A percentile compares a stretch with the other conserved stretches of the same genome.
Conservation (phyloP, 1,284 basidiomycete species). For the Cryptococcus wingfieldii region DNA sequence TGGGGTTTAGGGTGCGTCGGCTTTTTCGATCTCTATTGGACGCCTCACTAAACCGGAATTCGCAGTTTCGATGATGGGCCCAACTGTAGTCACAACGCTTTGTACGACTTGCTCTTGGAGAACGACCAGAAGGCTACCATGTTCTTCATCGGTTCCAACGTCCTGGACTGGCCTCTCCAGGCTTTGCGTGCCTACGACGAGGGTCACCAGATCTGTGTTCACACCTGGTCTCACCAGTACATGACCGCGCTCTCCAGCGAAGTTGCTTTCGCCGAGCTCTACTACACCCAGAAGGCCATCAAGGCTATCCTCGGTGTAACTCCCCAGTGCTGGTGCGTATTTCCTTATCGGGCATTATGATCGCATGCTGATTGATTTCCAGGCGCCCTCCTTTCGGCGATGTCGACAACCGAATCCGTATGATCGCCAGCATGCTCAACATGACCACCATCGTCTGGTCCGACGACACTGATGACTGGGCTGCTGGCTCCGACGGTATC, state of each 20-base stretch:
- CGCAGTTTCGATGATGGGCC: conserved; percentile 52
- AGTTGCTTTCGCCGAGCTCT: conserved; percentile 56
- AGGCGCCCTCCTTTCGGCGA: conserved; percentile 52
- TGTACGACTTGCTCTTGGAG: conserved; percentile 53
- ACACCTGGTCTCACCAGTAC: conserved; percentile 53
- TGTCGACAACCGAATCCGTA: conserved; percentile 55
- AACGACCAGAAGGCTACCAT: conserved; percentile 54
- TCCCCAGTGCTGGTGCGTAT: conserved; percentile 47
- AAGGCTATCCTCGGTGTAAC: conserved; percentile 54
- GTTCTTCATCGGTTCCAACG: conserved; percentile 54
- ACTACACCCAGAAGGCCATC: conserved; percentile 54
- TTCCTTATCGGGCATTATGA: not conserved
- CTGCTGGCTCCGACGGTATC: conserved; percentile 37
- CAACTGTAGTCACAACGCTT: conserved; percentile 53
- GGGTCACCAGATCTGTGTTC: conserved; percentile 50
- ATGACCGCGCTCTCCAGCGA: conserved; percentile 54
- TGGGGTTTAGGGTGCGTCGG: conserved; percentile 49
- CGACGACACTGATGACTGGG: conserved; percentile 53
- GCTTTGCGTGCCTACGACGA: conserved; percentile 51
- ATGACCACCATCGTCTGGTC: conserved; percentile 53
- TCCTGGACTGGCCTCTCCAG: conserved; percentile 55
- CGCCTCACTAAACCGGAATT: no score
- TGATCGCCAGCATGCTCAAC: conserved; percentile 52
- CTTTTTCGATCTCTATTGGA: no score
- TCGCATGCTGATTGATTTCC: not conserved